Evolutionary conservation across 164 flowering plant species (phyloP).

Genomic region (Liquidambar formosana): DNA sequence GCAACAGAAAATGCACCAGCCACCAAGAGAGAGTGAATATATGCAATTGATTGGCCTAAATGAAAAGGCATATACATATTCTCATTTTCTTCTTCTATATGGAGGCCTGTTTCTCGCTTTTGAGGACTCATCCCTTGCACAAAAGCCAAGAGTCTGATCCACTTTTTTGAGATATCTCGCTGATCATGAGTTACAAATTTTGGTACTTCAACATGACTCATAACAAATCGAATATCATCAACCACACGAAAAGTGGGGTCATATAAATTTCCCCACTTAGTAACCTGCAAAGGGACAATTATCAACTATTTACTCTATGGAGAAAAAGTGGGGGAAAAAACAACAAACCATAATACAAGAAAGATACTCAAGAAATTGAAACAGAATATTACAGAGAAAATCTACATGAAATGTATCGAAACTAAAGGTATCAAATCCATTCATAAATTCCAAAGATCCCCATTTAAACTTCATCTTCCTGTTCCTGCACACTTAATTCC

Average conservation of each 20-base stretch:
- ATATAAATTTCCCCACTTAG: constrained; percentile 54
- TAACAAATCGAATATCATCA: constrained; percentile 78
- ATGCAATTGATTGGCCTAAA: constrained; percentile 59
- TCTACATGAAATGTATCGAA: too few relatives aligned
- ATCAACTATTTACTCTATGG: not conserved
- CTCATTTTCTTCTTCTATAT: constrained; percentile 83
- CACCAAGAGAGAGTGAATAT: constrained; percentile 65
- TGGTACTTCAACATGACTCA: constrained; percentile 73
- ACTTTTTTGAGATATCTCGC: constrained; percentile 53
- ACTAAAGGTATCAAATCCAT: too few relatives aligned
- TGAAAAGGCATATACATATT: constrained; percentile 56
- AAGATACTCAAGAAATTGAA: not conserved
- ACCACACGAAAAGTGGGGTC: constrained; percentile 64
- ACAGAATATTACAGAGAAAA: not conserved
- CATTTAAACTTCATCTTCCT: too few relatives aligned
- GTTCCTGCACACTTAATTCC: too few relatives aligned
- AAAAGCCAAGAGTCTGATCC: constrained; percentile 72
- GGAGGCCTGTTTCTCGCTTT: constrained; percentile 77
- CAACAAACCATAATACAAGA: not conserved
- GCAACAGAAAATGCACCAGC: constrained; percentile 61
- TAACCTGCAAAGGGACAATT: constrained; percentile 48
- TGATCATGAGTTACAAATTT: constrained; percentile 52
- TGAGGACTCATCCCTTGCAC: constrained; percentile 91
- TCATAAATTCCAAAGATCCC: too few relatives aligned
- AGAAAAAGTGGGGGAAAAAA: not conserved